Evolutionary conservation across 768 basidiomycete species (phyloP), one percentile per base, ranked within the genome.

Genomic region (Pisolithus orientalis): DNA sequence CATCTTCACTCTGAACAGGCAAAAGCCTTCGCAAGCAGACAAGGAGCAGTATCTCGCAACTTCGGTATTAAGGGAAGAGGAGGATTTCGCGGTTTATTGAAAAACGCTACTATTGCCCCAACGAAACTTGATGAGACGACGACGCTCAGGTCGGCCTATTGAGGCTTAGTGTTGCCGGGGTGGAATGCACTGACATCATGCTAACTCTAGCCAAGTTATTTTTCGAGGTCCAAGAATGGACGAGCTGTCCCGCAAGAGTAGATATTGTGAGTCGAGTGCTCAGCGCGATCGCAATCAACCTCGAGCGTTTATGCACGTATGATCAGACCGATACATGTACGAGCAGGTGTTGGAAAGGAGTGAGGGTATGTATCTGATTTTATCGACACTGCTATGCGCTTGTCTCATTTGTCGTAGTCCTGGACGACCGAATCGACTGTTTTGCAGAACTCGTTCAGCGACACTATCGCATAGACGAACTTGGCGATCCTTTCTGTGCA

Each of bases 371-470:
- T 13, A 58, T 46, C 66, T 59, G 10, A 40, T 37, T 47, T 27
- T 27, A 31, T 24, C 3, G 13, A 10, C 28, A 28, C 37, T 42
- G 5, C 14, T 25, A 38, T 21, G 6, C 16, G 28, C 25, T 34
- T 48, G 52, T 43, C 56, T 44, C 44, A 4, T 14, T 51, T 37
- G 24, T 39, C 27, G 44, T 61, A 94, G 92, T 72, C 14, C 80
- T 99, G 49, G 94, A 98, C 61, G 82, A 85, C 52, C 73, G 84
- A 52, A 95, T 99, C 62, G 90, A 96, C 57, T 86, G 93, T 44
- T 83, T 89, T 53, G 89, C 83, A 2, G 85, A 88, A 39, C 72
- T 85, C 16, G 74, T 97, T 51, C 76, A 77, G 56, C 76, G 75
- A 40, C 79, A 86, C 55, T 95, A 94, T 65, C 46, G 75, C 1